phyloP scores from a whole-genome alignment of 192 early-diverging fungal genomes.

The Coemansia sp. region DNA sequence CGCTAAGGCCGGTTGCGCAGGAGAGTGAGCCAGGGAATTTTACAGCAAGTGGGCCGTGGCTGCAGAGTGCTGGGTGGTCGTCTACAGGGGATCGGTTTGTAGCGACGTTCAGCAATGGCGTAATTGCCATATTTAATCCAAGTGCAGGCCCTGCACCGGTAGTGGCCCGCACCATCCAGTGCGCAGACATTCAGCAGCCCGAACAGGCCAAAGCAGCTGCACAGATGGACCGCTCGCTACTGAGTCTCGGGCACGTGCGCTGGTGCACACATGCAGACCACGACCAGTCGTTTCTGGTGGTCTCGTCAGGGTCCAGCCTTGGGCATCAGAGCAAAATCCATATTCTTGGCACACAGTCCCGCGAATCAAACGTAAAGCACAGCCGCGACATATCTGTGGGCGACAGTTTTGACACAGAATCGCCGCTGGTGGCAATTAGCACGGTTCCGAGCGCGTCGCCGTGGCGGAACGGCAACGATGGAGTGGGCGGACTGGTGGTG shows the following conservation, averaged over 20 bases:
- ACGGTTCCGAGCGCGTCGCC: slow-evolving; percentile 23
- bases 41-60: neutral
- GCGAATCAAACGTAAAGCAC: slow-evolving; percentile 8
- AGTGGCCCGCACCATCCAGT: slow-evolving; percentile 19
- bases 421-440: slow-evolving; percentile 13
- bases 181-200: slow-evolving; percentile 3
- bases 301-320: slow-evolving; percentile 23
- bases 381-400: slow-evolving; percentile 12
- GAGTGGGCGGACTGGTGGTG: slow-evolving; percentile 13
- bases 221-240: slow-evolving; percentile 17
- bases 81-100: slow-evolving; percentile 29
- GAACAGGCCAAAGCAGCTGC: neutral
- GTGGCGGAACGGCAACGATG: slow-evolving; percentile 34
- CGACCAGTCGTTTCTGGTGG: slow-evolving; percentile 33
- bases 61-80: slow-evolving; percentile 44
- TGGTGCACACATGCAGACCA: slow-evolving; percentile 37
- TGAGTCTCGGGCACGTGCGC: slow-evolving; percentile 13
- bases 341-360: slow-evolving; percentile 14
- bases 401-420: slow-evolving; percentile 7
- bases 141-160: slow-evolving; percentile 12
- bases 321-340: slow-evolving; percentile 20
- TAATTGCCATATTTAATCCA: slow-evolving; percentile 30
- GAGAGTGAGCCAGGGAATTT: neutral
- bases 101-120: slow-evolving; percentile 32
- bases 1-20: neutral